Conservation (phyloP, 495 filamentous ascomycete species). For the Penicillium nucicola region DNA sequence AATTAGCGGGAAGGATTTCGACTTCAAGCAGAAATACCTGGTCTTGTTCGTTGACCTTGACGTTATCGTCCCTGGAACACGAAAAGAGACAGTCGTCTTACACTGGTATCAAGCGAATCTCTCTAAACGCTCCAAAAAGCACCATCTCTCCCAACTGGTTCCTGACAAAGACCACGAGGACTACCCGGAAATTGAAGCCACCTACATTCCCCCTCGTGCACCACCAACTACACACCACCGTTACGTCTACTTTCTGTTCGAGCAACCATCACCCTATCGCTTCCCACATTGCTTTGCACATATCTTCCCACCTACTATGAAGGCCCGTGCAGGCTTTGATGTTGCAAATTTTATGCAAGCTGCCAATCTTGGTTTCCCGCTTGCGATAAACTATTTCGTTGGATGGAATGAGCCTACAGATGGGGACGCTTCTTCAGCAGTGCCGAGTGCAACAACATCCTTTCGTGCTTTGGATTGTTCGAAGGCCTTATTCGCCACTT, state of each 20-base stretch:
- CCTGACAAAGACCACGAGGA: not conserved
- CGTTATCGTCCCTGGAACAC: constrained; percentile 22
- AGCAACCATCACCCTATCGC: constrained; percentile 24
- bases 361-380: constrained; percentile 19
- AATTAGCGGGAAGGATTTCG: constrained; percentile 14
- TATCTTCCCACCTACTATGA: constrained; percentile 20
- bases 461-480: constrained; percentile 14
- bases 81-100: constrained; percentile 23
- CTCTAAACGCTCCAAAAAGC: constrained; percentile 2
- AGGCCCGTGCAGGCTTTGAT: constrained; percentile 33
- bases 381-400: constrained; percentile 38
- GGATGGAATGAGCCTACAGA: constrained; percentile 20
- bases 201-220: constrained; percentile 37
- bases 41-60: constrained; percentile 38
- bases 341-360: constrained; percentile 26
- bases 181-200: not conserved
- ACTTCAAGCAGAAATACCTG: constrained; percentile 17
- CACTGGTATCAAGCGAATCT: constrained; percentile 41
- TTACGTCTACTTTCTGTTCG: constrained; percentile 38
- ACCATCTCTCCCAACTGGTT: not conserved
- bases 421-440: not conserved
- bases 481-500: constrained; percentile 2
- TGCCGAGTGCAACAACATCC: constrained; percentile 20
- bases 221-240: constrained; percentile 29
- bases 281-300: constrained; percentile 30